These are phyloP conservation scores for Sclerotiophoma versabilis DNA, from an alignment of 2,329 filamentous ascomycete species.

Conservation along the genomic window DNA sequence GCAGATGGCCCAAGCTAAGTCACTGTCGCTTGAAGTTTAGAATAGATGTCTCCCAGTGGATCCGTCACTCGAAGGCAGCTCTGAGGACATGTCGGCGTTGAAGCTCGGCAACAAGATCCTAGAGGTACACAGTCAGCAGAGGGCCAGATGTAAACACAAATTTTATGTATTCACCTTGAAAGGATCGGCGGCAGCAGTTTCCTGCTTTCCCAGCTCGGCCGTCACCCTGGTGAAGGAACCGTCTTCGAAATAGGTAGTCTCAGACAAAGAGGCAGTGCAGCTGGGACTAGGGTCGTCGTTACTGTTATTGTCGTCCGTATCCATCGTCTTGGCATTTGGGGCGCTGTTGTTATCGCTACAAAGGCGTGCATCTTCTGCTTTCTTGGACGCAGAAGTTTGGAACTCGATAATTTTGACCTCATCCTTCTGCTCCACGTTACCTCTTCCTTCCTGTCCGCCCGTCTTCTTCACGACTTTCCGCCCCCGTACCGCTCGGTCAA, in stretches of 20 bases:
- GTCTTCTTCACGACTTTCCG: neutral
- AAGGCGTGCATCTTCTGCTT: neutral
- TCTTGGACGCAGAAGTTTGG: neutral
- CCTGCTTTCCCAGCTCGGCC: neutral
- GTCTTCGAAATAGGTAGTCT: neutral
- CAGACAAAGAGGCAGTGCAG: neutral
- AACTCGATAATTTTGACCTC: neutral
- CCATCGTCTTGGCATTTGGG: neutral
- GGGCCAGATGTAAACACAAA: too few relatives aligned
- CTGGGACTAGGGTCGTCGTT: neutral
- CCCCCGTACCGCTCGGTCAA: neutral
- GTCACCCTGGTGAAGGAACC: neutral
- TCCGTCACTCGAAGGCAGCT: conserved; percentile 12
- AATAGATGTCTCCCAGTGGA: too few relatives aligned
- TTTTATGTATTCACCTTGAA: conserved; percentile 12
- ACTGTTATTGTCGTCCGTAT: too few relatives aligned
- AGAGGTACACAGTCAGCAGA: neutral
- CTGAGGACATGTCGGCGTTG: conserved; percentile 13
- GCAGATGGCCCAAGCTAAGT: too few relatives aligned
- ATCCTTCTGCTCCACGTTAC: neutral
- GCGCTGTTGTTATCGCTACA: neutral
- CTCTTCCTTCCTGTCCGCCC: neutral
- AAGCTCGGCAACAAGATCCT: conserved; percentile 18
- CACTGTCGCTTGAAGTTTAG: too few relatives aligned
- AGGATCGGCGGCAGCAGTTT: conserved; percentile 1